Base-by-base conservation (phyloP, 495 filamentous ascomycete genomes). In the Cairneyella variabilis region DNA sequence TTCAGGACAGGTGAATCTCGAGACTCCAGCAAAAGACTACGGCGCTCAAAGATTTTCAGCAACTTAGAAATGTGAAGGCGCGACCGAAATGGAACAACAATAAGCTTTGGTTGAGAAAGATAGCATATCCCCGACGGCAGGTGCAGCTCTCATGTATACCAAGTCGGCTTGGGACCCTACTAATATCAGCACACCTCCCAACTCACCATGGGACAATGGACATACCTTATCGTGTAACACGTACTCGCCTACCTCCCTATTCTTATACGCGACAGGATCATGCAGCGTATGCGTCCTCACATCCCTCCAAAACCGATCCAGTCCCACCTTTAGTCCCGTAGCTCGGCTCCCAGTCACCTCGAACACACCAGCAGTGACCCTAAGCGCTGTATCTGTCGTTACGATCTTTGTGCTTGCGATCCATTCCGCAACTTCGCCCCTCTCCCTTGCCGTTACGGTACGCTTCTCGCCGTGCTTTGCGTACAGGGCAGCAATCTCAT, bases 181-280 rank as follows among this genome's bases (percentile, higher is more conserved):
- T 17, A 22, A 3, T 7, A 36, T 53, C 21, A 54, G 20, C 17
- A 17, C n/a, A 32, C n/a, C 11, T 22, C 7, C 30, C 7, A 23
- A 26, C 18, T 18, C 12, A 6, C 22, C 23, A 12, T 3, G 14
- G 40, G 8, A 40, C 12, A 30, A 11, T 7, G 16, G 12, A 41
- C 45, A 41, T 23, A 54, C 50, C 56, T 51, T 73, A 16, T 67
- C 68, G 48, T 81, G 50, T 40, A 85, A 58, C 28, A 71, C 63
- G 63, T 63, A 83, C 56, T 76, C 64, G 0, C 80, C 79, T 56
- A 83, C 45, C 67, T 84, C 79, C 45, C 73, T 63, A 43, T 78
- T 76, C 73, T 83, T 83, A 56, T 83, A 83, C 36, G 78, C 76
- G 25, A 83, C 77, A 2, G 80, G 80, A 62, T 85, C 80, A 67